Base-by-base conservation (phyloP, 768 basidiomycete species). In the Imleria badia region DNA sequence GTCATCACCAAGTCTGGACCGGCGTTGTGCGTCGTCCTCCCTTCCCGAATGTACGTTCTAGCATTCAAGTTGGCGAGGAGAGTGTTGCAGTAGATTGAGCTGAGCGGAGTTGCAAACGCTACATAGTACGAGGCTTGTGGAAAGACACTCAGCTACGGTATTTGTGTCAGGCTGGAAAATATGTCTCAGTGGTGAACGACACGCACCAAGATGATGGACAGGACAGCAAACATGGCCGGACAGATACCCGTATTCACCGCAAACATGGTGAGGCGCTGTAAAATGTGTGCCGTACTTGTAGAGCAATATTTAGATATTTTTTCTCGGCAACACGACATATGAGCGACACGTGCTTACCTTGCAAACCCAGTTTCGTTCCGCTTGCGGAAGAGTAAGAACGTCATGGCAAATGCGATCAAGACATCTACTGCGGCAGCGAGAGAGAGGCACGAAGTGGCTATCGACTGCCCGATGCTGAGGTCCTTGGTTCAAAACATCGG, bases 211-310 rank as follows among this genome's bases (percentile, higher is more conserved):
- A 58, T 44, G 11, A 33, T 0, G 4, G 34, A 3, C 22, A 58
- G 12, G 15, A 53, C 7, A 4, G 76, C 70, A 6, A 63, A 68
- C 0, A 78, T 76, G 53, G 85, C 83, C 17, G 81, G 74, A 14
- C 78, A 79, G 17, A 83, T 75, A 1, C 81, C 74, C 0, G 44
- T 56, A 7, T 63, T 63, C 22, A 66, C 55, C 0, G 57, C 38
- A n/a, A 66, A 63, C 11, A 63, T 17, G 3, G 40, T 35, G 19
- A 66, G 40, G 11, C 54, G 52, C 38, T 52, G 50, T 15, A 64
- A 35, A 9, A 45, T 22, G 31, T 51, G 34, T 22, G 17, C n/a
- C 6, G 54, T 45, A 0, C 63, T 64, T 52, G 52, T 4, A 6
- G 6, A 22, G 6, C 22, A 20, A n/a, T 17, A 19, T 19, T 51